Evolutionary conservation across 148 eudicot species (phyloP).

Genomic region (Diospyros kaki): DNA sequence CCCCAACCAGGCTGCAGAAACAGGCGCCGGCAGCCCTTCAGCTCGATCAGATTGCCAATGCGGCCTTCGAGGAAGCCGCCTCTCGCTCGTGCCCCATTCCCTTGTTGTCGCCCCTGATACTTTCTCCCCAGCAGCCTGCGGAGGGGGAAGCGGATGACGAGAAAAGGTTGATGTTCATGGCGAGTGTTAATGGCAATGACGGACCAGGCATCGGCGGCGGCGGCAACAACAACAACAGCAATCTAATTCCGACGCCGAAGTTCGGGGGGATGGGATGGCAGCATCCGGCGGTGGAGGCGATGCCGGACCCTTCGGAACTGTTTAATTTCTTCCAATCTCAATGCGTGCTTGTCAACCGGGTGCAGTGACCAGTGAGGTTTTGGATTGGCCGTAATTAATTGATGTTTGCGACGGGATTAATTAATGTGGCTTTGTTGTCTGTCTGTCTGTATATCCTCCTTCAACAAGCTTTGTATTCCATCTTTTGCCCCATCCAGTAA

Average conservation of each 20-base stretch:
- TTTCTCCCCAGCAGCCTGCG: background rate
- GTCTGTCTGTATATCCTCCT: too few species aligned
- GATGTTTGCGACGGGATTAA: too few species aligned
- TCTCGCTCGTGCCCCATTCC: slow-evolving; percentile 3
- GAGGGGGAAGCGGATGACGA: background rate
- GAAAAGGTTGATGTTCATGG: background rate
- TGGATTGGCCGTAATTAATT: too few species aligned
- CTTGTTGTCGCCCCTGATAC: slow-evolving; percentile 13
- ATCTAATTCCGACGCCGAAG: background rate
- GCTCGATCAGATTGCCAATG: slow-evolving; percentile 8
- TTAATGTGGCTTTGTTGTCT: too few species aligned
- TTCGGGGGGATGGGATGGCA: background rate
- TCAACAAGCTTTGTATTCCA: too few species aligned
- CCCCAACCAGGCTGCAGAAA: slow-evolving; percentile 20
- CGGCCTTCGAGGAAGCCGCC: background rate
- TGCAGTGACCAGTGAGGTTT: background rate
- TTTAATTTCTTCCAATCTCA: slow-evolving; percentile 14
- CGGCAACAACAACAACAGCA: background rate
- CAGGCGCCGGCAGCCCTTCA: slow-evolving; percentile 12
- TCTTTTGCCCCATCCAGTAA: too few species aligned
- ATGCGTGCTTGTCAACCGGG: slow-evolving; percentile 2
- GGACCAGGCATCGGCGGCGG: too few species aligned
- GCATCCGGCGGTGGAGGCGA: background rate
- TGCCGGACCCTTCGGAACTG: slow-evolving; percentile 10
- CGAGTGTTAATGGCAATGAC: background rate